Percentiles rank a stretch among this genome's conserved stretches.
phyloP scores from a whole-genome alignment of 106 monocot genomes.

The Phalaenopsis equestris region DNA sequence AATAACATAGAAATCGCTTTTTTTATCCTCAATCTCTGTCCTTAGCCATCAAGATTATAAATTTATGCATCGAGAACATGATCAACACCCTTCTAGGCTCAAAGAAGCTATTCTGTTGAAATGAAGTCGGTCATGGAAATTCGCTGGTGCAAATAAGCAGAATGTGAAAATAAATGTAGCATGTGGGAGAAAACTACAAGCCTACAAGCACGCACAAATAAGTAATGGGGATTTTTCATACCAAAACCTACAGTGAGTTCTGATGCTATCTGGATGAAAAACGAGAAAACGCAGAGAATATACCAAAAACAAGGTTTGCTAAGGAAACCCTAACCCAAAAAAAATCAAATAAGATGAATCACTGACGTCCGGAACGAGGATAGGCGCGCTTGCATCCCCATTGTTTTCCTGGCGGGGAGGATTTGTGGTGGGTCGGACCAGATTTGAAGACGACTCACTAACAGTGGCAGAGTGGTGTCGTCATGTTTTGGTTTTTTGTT shows the following conservation, averaged over 20 bases:
- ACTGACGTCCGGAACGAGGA: neutral
- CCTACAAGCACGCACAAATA: neutral
- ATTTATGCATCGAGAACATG: neutral
- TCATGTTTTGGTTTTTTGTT: no score
- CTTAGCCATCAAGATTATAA: neutral
- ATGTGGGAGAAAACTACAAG: neutral
- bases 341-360: neutral
- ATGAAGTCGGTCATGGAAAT: neutral
- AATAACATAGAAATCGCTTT: neutral
- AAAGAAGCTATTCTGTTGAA: neutral
- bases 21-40: neutral
- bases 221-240: neutral
- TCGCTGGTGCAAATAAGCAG: neutral
- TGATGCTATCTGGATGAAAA: neutral
- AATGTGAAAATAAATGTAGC: neutral
- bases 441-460: neutral
- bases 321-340: neutral
- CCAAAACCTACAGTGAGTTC: neutral
- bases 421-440: neutral
- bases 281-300: neutral
- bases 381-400: neutral
- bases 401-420: neutral
- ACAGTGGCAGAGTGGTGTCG: no score
- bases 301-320: neutral
- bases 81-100: neutral